Evolutionary conservation across 2,329 filamentous ascomycete species (phyloP), one percentile per base, ranked within the genome.

Genomic region (Lachnellula occidentalis): DNA sequence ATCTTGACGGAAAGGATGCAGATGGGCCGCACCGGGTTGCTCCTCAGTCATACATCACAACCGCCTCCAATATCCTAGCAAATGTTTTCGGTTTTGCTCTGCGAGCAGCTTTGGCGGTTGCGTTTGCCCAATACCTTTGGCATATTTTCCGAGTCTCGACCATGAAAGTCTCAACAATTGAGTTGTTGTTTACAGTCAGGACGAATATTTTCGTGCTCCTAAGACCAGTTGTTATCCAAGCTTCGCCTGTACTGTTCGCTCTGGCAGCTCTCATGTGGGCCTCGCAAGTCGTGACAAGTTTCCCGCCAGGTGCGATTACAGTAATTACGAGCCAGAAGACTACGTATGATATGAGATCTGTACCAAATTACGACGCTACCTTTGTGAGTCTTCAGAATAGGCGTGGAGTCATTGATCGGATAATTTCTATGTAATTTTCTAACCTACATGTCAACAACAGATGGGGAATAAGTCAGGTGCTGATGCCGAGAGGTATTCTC

Each of bases 141-240:
- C 50, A 51, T 22, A 53, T 65, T 3, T 21, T 65, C 12, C 53
- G 63, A 19, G 51, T 34, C 2, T 49, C 55, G 14, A 34, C 58
- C 3, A 64, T 65, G 61, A 63, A 58, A 50, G 60, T 65, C 1
- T 65, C 61, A 1, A 64, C 59, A 1, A 63, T 65, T 14, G 63
- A 64, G 24, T 17, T 47, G 6, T 39, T 65, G 11, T 65, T 62
- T 45, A 50, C 17, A 2, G 48, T 65, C 31, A 48, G 58, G 36
- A 48, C 60, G 4, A 64, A 64, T 45, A 50, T 55, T 7, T 54
- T 65, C 24, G 22, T 54, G 5, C 37, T 64, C 1, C 50, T 57
- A 5, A 56, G 36, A 27, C 9, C 27, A 5, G 48, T 56, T 9
- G 55, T 52, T 24, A 15, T 64, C 15, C 36, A 46, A 42, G 55